Evolutionary conservation across 2,329 filamentous ascomycete genomes (phyloP), one percentile per base, ranked within the genome.

Genomic region (Podosphaera xanthii): DNA sequence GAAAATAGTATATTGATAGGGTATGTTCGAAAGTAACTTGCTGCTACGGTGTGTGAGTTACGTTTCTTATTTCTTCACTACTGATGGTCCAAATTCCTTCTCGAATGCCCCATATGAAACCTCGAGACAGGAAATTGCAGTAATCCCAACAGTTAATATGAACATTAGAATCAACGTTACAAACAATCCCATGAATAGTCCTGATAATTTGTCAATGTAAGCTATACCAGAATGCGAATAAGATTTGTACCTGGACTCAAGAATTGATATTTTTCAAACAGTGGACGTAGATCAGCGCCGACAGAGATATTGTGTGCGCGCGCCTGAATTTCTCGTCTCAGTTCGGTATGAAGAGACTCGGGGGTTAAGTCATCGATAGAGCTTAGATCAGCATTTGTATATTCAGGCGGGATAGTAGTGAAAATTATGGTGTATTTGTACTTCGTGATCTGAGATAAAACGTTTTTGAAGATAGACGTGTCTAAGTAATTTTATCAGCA

Each of bases 211-310:
- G 10, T 12, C 44, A 34, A 49, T n/a, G 22, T 8, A 9, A 22
- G 22, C 12, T 6, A 14, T 38, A 30, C 40, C 8, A 53, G 48
- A 30, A 34, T 1, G 34, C 40, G 31, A 48, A 44, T 36, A 22
- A 42, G 57, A 58, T n/a, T 74, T 77, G 66, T 73, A 91, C 87
- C 87, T 67, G 89, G 87, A 9, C 84, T 91, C 65, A 98, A 85
- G 74, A 90, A 97, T 70, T 95, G 86, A 71, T 98, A 98, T 71
- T 86, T 89, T 72, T 94, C 86, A 67, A 98, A 97, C 50, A 94
- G 72, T 3, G 80, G 76, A 36, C 76, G 70, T 42, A 71, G 75
- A 60, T 76, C 69, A 36, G 42, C 49, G 35, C 34, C 53, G 6
- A 8, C 34, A 38, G 58, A 54, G 33, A 56, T 56, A 5, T 48